phyloP scores from a whole-genome alignment of 176 grass and related monocot species.

The Canna indica region DNA sequence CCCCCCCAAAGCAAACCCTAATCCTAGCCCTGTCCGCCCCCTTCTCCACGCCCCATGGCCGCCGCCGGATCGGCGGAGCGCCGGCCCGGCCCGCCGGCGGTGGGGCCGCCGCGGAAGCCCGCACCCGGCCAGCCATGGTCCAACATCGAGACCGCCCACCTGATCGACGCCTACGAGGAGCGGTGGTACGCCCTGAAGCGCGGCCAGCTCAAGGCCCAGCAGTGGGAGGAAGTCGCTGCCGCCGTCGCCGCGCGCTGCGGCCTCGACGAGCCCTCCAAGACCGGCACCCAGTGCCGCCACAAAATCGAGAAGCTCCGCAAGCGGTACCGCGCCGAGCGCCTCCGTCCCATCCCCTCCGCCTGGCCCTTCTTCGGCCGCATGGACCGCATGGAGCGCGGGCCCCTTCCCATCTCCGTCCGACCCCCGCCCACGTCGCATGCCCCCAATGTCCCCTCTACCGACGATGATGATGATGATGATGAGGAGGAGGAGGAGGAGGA shows the following conservation, averaged over 20 bases:
- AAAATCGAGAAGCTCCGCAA: conserved; percentile 99
- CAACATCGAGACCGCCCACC: conserved; percentile 66
- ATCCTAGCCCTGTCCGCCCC: not conserved
- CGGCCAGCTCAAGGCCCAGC: conserved; percentile 87
- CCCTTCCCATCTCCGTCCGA: conserved; percentile 27
- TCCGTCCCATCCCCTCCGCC: conserved; percentile 52
- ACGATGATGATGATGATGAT: conserved; percentile 22
- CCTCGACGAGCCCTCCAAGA: conserved; percentile 38
- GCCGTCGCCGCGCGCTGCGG: conserved; percentile 49
- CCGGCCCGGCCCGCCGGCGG: not conserved
- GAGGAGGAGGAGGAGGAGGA: conserved; percentile 34
- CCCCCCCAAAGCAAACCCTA: conserved; percentile 25
- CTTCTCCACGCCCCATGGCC: not conserved
- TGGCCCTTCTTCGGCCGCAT: conserved; percentile 85
- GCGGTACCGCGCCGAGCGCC: conserved; percentile 66
- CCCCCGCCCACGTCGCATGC: conserved; percentile 18
- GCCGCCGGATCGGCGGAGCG: conserved; percentile 19
- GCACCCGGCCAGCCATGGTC: conserved; percentile 80
- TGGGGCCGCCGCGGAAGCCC: conserved; percentile 29
- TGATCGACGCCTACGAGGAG: conserved; percentile 90
- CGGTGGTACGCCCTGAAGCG: conserved; percentile 61
- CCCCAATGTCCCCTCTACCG: conserved; percentile 19
- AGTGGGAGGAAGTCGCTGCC: conserved; percentile 84
- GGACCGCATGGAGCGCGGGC: conserved; percentile 69
- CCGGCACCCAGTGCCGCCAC: conserved; percentile 92